Conservation (phyloP, 805 yeast genomes). For the Vanderwaltozyma polyspora region DNA sequence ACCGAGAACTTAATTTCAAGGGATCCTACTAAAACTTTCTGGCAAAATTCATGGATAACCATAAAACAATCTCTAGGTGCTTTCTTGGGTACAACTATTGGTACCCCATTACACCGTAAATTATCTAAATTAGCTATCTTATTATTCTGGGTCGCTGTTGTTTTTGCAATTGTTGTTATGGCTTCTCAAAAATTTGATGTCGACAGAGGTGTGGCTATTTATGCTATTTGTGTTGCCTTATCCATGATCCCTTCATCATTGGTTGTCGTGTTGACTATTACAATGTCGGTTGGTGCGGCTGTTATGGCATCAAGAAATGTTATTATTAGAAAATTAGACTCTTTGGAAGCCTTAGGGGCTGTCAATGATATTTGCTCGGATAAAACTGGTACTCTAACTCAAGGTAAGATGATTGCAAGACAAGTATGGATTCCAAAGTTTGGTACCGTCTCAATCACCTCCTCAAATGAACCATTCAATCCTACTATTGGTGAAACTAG, state of each 20-base stretch:
- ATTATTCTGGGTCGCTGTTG: conserved; percentile 65
- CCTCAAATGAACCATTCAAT: conserved; percentile 68
- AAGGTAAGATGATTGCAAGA: conserved; percentile 81
- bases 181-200: conserved; percentile 68
- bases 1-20: conserved; percentile 17
- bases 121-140: conserved; percentile 67
- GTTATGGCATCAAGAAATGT: conserved; percentile 94
- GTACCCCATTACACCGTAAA: conserved; percentile 73
- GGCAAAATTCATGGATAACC: conserved; percentile 30
- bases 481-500: conserved; percentile 87
- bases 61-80: conserved; percentile 48
- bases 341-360: conserved; percentile 89
- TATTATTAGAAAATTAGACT: conserved; percentile 83
- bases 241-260: conserved; percentile 98
- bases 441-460: conserved; percentile 50
- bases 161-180: conserved; percentile 80
- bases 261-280: conserved; percentile 94
- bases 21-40: conserved; percentile 33
- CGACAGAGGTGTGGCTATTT: conserved; percentile 72
- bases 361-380: conserved; percentile 90
- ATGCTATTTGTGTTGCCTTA: conserved; percentile 89
- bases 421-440: conserved; percentile 76
- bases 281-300: conserved; percentile 89
- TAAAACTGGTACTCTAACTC: conserved; percentile 84
- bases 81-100: conserved; percentile 62